Evolutionary conservation across 108 stramenopile genomes (phyloP), one percentile per base, ranked within the genome.

Genomic region (Pseudonitzschia delicatissima): DNA sequence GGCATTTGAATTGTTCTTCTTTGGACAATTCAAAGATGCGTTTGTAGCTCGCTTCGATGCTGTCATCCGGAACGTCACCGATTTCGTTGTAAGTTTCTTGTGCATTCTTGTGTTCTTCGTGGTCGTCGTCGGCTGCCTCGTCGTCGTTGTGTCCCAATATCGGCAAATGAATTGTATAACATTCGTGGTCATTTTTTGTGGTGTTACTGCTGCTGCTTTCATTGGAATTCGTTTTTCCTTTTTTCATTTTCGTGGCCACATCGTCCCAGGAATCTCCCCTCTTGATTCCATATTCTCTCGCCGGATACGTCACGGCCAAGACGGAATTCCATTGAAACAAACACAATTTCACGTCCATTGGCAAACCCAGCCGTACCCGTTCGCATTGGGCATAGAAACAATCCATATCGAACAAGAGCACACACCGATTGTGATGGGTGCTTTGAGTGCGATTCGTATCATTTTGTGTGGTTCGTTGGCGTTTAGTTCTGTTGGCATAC

Each of bases 301-400:
- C 89, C 0, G 92, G 87, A 71, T 94, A 94, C 58, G 87, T 89
- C 9, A 94, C 92, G 17, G 92, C 92, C 64, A 94, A 63, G 13
- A 76, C 82, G 0, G 87, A 89, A 65, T 89, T 87, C 89, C 89
- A 91, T 72, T 88, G 87, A 36, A 93, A 52, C 71, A 91, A 69
- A 29, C 82, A 83, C 37, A 91, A 57, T 3, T 77, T 62, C 5
- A 67, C 67, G 37, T 67, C 51, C 34, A 32, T 64, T 25, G 74
- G 70, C 35, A 89, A 71, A 18, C 86, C 86, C 50, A 94, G 65
- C 8, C 92, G 87, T 13, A 94, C 83, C 0, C 78, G 76, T 69
- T 94, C 92, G 65, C 89, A 91, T 69, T 91, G 89, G 28, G 92
- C 92, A 68, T 94, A 94, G 67, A 94, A 94, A 57, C 89, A 91